A percentile compares a stretch with the other conserved stretches of the same genome.
Evolutionary conservation across 2,329 filamentous ascomycete genomes (phyloP).

Genomic region (Aspergillus quadrilineatus): DNA sequence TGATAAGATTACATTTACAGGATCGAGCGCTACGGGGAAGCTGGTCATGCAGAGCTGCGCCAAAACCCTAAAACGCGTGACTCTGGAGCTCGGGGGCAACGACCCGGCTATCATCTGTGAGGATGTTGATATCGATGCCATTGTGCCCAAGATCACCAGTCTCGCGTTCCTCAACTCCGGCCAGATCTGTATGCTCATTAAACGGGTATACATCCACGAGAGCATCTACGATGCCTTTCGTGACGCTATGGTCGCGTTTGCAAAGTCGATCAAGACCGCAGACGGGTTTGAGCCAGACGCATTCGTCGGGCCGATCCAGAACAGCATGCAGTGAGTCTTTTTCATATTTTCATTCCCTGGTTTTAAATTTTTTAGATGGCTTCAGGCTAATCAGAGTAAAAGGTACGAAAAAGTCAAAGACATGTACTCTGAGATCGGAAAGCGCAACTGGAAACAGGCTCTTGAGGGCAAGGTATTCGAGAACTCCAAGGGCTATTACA

Average conservation of each 20-base stretch:
- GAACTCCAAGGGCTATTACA: slow-evolving; percentile 48
- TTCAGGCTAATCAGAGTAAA: slow-evolving; percentile 31
- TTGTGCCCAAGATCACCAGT: background rate
- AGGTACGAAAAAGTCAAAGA: slow-evolving; percentile 15
- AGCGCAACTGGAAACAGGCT: too few species aligned
- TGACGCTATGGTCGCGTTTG: slow-evolving; percentile 42
- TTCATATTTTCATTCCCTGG: too few species aligned
- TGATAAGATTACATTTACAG: slow-evolving; percentile 20
- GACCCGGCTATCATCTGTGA: slow-evolving; percentile 25
- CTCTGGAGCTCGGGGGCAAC: slow-evolving; percentile 46
- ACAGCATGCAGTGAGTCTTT: slow-evolving; percentile 52
- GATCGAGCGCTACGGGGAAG: slow-evolving; percentile 18
- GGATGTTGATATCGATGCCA: background rate
- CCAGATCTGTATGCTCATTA: slow-evolving; percentile 54
- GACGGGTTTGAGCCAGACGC: slow-evolving; percentile 39
- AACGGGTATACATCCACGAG: slow-evolving; percentile 60
- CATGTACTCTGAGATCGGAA: too few species aligned
- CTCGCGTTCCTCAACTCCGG: slow-evolving; percentile 26
- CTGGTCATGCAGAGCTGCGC: slow-evolving; percentile 23
- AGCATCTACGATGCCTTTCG: slow-evolving; percentile 56
- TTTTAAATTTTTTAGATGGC: too few species aligned
- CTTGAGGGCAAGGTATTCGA: too few species aligned
- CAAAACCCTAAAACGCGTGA: slow-evolving; percentile 40
- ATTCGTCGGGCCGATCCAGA: slow-evolving; percentile 60
- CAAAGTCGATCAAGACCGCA: slow-evolving; percentile 39